Base-by-base conservation (phyloP, 164 flowering plant species). In the Protea cynaroides region DNA sequence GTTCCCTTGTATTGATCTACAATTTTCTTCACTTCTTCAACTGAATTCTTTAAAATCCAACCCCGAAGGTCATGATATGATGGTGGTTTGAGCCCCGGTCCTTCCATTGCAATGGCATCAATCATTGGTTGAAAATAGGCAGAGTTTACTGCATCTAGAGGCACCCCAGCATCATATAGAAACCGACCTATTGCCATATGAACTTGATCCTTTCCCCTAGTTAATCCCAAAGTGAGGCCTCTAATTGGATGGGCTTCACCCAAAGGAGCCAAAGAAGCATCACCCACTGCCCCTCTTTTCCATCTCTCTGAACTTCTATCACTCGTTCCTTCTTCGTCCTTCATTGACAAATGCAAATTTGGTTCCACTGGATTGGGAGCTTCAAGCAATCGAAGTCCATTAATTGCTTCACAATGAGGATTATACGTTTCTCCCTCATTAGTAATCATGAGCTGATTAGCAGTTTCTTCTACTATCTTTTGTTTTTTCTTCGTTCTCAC, bases 61-160 rank as follows among this genome's bases (percentile, higher is more conserved):
- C 96, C 85, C 15, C 90, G 77, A 61, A 94, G 76, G 59, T 94
- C 97, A 71, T 83, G 84, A 70, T 77, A 76, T 6, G 91, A 65
- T 24, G 95, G 95, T 43, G 72, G 74, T 19, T 58, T 69, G 62
- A 77, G 69, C 52, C 76, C 83, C 13, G 83, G 43, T 24, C 88
- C 93, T 64, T 71, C 82, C 1, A 83, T 81, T 66, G 83, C 85
- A 62, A 94, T 80, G 4, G 90, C 91, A 76, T 88, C 86, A 51
- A 94, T 60, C 99, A 94, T 89, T n/a, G 85, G 92, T 69, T 81
- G 96, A 71, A 94, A 89, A 74, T 86, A 86, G 24, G 67, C 73
- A 0, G 97, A 91, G 65, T 78, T 86, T 8, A 83, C 90, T 18
- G 90, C 91, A 79, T 83, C 81, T 21, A 78, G 56, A 66, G 96